phyloP scores from a whole-genome alignment of 176 grass and related monocot genomes.

The Chloris gayana region DNA sequence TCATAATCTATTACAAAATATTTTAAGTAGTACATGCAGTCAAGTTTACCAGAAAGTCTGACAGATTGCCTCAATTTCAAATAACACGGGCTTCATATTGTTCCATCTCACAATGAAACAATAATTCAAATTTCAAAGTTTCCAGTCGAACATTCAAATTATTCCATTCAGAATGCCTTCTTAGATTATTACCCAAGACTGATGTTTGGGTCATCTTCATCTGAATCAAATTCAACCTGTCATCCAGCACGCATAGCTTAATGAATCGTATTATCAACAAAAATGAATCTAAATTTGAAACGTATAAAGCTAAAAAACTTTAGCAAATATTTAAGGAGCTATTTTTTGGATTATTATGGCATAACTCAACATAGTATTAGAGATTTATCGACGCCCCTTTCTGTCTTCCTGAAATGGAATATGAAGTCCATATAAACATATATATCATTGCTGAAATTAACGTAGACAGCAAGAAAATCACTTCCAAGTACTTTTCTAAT shows the following conservation, averaged over 20 bases:
- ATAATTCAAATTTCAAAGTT: not conserved
- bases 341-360: not conserved
- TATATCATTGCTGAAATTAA: slow-evolving; percentile 1
- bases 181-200: slow-evolving; percentile 31
- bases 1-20: not conserved
- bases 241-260: slow-evolving; percentile 19
- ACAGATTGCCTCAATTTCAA: not conserved
- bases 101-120: slow-evolving; percentile 19
- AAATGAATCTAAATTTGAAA: slow-evolving; percentile 10
- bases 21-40: not conserved
- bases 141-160: not conserved
- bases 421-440: not conserved
- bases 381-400: too few relatives aligned
- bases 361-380: not conserved
- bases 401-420: slow-evolving; percentile 17
- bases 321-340: not conserved
- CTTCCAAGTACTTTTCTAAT: not conserved
- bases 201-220: slow-evolving; percentile 76
- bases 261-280: not conserved
- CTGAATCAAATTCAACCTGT: slow-evolving; percentile 81
- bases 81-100: not conserved
- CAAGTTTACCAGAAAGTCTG: slow-evolving; percentile 15
- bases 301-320: not conserved
- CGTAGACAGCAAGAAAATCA: not conserved
- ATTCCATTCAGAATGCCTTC: slow-evolving; percentile 12